A percentile compares a stretch with the other conserved stretches of the same genome.
These are phyloP conservation scores for Datisca glomerata DNA, from an alignment of 306 rosid genomes.

Conservation along the genomic window DNA sequence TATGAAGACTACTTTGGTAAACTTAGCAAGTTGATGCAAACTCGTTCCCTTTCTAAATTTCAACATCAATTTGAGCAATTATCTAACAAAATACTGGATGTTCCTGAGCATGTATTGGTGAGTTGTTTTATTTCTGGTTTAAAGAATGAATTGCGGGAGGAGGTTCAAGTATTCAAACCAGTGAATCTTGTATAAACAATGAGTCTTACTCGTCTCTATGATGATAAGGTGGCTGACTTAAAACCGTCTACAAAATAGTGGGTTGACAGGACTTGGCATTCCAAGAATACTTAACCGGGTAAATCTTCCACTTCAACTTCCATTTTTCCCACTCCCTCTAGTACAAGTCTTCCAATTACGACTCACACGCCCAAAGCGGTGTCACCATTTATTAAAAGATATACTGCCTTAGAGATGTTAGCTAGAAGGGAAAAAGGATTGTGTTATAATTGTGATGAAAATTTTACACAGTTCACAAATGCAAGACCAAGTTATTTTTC, in stretches of 20 bases:
- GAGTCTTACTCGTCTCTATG: background rate
- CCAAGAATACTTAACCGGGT: background rate
- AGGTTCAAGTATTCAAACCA: background rate
- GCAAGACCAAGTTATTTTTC: background rate
- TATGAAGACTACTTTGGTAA: too few species aligned
- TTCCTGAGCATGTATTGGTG: too few species aligned
- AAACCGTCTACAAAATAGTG: background rate
- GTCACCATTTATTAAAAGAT: background rate
- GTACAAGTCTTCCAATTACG: background rate
- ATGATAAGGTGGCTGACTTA: background rate
- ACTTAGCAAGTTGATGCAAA: too few species aligned
- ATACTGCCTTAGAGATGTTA: background rate
- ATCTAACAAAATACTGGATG: too few species aligned
- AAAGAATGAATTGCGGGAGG: too few species aligned
- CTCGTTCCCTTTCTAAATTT: too few species aligned
- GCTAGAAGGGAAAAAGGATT: background rate
- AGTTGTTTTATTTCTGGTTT: too few species aligned
- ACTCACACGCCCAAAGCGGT: background rate
- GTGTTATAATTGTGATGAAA: background rate
- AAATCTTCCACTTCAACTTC: background rate
- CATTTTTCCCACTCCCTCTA: background rate
- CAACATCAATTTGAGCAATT: too few species aligned
- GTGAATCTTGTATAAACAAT: background rate
- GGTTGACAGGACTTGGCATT: background rate
- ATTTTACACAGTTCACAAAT: background rate